These are phyloP conservation scores for Pulveroboletus ravenelii DNA, from an alignment of 768 basidiomycete genomes.

Conservation along the genomic window DNA sequence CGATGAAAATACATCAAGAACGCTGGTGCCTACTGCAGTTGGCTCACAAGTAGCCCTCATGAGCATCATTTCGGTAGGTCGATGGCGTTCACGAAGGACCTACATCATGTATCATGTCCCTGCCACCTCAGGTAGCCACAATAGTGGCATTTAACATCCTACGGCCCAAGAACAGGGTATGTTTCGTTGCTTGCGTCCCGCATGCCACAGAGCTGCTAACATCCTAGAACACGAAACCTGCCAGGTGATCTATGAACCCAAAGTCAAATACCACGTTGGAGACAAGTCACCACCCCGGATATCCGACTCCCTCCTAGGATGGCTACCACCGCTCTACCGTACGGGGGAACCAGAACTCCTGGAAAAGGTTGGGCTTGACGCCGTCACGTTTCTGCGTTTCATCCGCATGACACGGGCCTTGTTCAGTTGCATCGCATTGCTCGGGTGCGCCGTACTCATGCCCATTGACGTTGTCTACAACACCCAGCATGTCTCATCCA, in stretches of 20 bases:
- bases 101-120: constrained; percentile 9
- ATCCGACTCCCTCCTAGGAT: constrained; percentile 78
- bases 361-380: constrained; percentile 87
- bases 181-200: constrained; percentile 7
- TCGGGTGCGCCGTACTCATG: constrained; percentile 70
- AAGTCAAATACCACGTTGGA: constrained; percentile 84
- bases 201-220: not conserved
- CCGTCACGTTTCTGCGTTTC: constrained; percentile 89
- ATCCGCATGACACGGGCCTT: constrained; percentile 76
- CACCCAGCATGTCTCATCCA: constrained; percentile 51
- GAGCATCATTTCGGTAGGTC: constrained; percentile 65
- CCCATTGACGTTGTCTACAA: constrained; percentile 88
- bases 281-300: constrained; percentile 76
- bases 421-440: constrained; percentile 58
- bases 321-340: constrained; percentile 81
- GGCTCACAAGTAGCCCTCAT: constrained; percentile 74
- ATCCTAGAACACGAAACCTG: not conserved
- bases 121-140: constrained; percentile 49
- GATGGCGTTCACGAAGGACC: not conserved
- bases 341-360: constrained; percentile 87
- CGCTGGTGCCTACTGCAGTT: constrained; percentile 77
- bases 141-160: constrained; percentile 77
- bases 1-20: constrained; percentile 39
- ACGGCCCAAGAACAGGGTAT: constrained; percentile 84
- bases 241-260: constrained; percentile 88